Base-by-base conservation (phyloP, 768 basidiomycete genomes). In the Lenzites betulinus region DNA sequence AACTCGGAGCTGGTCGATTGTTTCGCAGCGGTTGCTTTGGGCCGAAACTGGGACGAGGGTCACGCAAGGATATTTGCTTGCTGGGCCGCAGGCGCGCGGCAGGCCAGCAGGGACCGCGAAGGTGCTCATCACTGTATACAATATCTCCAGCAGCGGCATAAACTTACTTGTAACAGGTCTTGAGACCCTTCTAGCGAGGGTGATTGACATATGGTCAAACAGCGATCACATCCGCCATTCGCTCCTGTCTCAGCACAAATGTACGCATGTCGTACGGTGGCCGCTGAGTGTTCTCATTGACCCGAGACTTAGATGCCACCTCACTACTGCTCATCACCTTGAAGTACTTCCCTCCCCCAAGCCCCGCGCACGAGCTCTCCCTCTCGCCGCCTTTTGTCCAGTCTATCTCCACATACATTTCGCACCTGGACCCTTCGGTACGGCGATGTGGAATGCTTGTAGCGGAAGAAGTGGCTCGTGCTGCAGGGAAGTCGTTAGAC, bases 391-490 rank as follows among this genome's bases (percentile, higher is more conserved):
- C 77, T 1, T 88, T 98, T 68, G 80, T 98, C 62, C 75, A 77
- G 22, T 84, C 84, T 13, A 79, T 97, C 47, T 83, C 87, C 7
- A 73, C 75, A 6, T 98, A 97, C 68, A 85, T 99, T 46, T 80
- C 80, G 0, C 93, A 96, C 72, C 74, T 87, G 7, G 93, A 96
- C 54, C 74, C 78, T 1, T 79, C 86, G 3, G 81, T 97, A 20
- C 87, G 96, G 3, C 82, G 88, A 25, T 90, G 93, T 65, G 97
- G 97, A 3, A 96, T 99, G 94, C 81, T 98, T 35, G 86, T 85
- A 0, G 96, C 92, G 0, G 96, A 99, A 74, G 77, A 89, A 18
- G 81, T 89, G 9, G 90, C 93, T 0, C 75, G 77, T 6, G 76
- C 78, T 26, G 78, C 79, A 15, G 82, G 85, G 7, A 90, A 89